Base-by-base conservation (phyloP, 345 rosid species). In the Mallotus nudiflorus region DNA sequence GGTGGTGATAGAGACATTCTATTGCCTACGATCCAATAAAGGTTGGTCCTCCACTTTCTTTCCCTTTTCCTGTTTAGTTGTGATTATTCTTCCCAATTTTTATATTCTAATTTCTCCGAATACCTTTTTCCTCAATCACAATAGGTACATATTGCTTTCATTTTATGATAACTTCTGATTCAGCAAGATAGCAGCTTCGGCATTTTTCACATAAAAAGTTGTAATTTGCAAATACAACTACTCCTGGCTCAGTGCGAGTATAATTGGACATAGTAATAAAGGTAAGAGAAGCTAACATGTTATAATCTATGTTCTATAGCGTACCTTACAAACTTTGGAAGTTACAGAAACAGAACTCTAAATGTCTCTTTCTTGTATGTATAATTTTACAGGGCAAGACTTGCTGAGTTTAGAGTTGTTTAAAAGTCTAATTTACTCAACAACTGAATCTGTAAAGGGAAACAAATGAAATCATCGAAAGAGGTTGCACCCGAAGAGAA, bases 31-130 rank as follows among this genome's bases (percentile, higher is more conserved):
- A 29, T 53, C 70, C 72, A 49, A 53, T 61, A 71, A 70, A 66
- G 82, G 81, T 83, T 37, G 57, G 74, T 56, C 77, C 68, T 71
- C 48, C 68, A 15, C 57, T 49, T 66, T 62, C 65, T 57, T 69
- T 57, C 62, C 49, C 33, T 25, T 50, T 67, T 22, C 18, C 54
- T 3, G 33, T 28, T 62, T 52, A 48, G 45, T 50, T 37, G 29
- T 56, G 37, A 15, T 31, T 71, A n/a, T 61, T 66, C 49, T 12
- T 51, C 56, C 55, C 28, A 37, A 9, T 63, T 65, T 39, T n/a
- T 69, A n/a, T 57, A 75, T 16, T 78, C 71, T 75, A 48, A 68
- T 56, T 45, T 49, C 57, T 57, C 22, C 55, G 28, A 18, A 27
- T 6, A 35, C 12, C 54, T 57, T 70, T 68, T 61, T 62, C 62